Evolutionary conservation across 2,329 filamentous ascomycete genomes (phyloP), one percentile per base, ranked within the genome.

Genomic region (Raffaelea albimanens): DNA sequence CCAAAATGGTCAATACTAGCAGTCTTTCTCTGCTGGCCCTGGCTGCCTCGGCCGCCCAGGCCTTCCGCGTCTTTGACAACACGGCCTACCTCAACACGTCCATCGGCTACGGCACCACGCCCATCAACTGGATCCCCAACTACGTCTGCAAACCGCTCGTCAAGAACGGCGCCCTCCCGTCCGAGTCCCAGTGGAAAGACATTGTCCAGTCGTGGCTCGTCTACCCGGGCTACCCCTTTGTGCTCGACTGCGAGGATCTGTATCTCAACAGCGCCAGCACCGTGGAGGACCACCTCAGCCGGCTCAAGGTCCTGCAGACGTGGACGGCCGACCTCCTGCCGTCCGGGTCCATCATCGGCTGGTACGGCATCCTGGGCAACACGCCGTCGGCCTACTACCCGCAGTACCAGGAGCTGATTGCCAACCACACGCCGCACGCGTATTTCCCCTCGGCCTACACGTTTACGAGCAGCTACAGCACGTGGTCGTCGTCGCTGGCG

Each of bases 81-180:
- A 50, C 48, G 38, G 48, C 48, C 29, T 50, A 47, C 31, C 42
- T 38, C 36, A 50, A 50, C 45, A 47, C 41, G 8, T 45, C 48
- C 33, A 45, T 47, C 21, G 48, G 48, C 22, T 50, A 41, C 19
- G 48, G 45, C 22, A n/a, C 45, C 3, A 45, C 45, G 18, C 47
- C 16, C 42, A 50, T 50, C 48, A 50, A 50, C 45, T 50, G 45
- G 48, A 47, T 50, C 21, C 48, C 48, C 29, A 45, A 50, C 45
- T 47, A 47, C 18, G 48, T 42, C 5, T 47, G 45, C 45, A 14
- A 14, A 2, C 45, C 48, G 14, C 31, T 47, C 34, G 36, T 45
- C 21, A 21, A 42, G 4, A 25, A 8, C 18, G 47, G 43, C 31
- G 16, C 19, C 19, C 43, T 49, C 21, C 48, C 48, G 14, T 16